Conservation (phyloP, 2,329 filamentous ascomycete genomes). For the Trichoderma aggressivum region DNA sequence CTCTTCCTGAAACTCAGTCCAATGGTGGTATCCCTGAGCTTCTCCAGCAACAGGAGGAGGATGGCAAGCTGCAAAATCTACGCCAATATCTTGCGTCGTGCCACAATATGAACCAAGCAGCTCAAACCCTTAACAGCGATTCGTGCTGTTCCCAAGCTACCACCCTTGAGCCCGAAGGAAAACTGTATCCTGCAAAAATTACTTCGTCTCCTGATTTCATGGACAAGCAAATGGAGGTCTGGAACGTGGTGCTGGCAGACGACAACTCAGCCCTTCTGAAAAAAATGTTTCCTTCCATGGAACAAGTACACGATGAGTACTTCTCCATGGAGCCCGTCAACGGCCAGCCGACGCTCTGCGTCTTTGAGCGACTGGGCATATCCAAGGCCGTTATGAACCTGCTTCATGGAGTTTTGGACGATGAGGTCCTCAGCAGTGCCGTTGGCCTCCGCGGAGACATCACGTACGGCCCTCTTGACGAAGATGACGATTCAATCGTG, state of each 20-base stretch:
- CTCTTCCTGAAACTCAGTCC: not conserved
- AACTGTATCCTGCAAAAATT: not conserved
- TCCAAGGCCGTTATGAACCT: conserved; percentile 36
- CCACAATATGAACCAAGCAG: not conserved
- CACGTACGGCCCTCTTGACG: not conserved
- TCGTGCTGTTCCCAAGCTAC: conserved; percentile 24
- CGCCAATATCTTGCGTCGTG: not conserved
- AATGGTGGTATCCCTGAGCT: not conserved
- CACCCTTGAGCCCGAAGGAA: not conserved
- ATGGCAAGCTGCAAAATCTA: not conserved
- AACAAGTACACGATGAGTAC: conserved; percentile 35
- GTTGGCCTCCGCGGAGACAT: conserved; percentile 33
- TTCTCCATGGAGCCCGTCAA: conserved; percentile 32
- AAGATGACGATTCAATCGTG: conserved; percentile 23
- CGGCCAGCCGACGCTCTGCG: conserved; percentile 33
- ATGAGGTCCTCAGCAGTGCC: conserved; percentile 27
- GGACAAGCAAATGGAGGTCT: not conserved
- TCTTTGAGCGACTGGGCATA: conserved; percentile 34
- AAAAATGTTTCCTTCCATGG: conserved; percentile 30
- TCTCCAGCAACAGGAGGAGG: not conserved
- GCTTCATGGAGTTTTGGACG: conserved; percentile 27
- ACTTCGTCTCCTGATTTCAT: not conserved
- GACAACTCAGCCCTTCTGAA: not conserved
- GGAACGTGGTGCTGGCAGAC: not conserved
- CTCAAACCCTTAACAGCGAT: not conserved